Percentiles rank a stretch among this genome's conserved stretches.
Evolutionary conservation across 1,139 yeast genomes (phyloP).

Genomic region (Casaregolazyma lundiana): DNA sequence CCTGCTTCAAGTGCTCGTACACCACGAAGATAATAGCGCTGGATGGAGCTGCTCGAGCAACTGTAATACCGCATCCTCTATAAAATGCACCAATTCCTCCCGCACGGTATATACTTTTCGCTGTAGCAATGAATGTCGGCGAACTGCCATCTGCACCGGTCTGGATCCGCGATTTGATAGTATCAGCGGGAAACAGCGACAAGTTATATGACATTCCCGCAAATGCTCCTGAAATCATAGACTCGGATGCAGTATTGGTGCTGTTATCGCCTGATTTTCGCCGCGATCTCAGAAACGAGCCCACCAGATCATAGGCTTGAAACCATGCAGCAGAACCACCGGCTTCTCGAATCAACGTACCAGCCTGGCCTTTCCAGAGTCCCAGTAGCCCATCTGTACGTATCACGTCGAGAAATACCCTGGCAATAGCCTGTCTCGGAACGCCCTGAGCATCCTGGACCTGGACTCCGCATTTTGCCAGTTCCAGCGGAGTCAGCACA

Average conservation of each 20-base stretch:
- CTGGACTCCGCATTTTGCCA: conserved; percentile 83
- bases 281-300: conserved; percentile 36
- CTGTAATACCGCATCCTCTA: conserved; percentile 80
- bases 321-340: conserved; percentile 95
- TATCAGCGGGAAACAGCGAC: conserved; percentile 83
- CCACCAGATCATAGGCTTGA: conserved; percentile 70
- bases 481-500: conserved; percentile 83
- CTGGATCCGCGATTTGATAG: conserved; percentile 83
- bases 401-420: conserved; percentile 13
- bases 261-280: conserved; percentile 12
- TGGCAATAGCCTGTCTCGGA: conserved; percentile 3
- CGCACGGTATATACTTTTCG: conserved; percentile 37
- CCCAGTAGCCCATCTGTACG: conserved; percentile 54
- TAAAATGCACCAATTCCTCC: conserved; percentile 69
- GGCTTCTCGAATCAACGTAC: conserved; percentile 80
- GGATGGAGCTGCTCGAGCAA: conserved; percentile 80
- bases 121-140: conserved; percentile 35
- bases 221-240: conserved; percentile 71
- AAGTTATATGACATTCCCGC: conserved; percentile 84
- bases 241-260: conserved; percentile 43
- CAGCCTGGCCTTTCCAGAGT: conserved; percentile 80
- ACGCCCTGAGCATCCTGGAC: conserved; percentile 42
- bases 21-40: conserved; percentile 80
- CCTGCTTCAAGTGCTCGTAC: conserved; percentile 58
- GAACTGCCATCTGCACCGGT: conserved; percentile 36